Base-by-base conservation (phyloP, 164 flowering plant species). In the Tetracentron sinense region DNA sequence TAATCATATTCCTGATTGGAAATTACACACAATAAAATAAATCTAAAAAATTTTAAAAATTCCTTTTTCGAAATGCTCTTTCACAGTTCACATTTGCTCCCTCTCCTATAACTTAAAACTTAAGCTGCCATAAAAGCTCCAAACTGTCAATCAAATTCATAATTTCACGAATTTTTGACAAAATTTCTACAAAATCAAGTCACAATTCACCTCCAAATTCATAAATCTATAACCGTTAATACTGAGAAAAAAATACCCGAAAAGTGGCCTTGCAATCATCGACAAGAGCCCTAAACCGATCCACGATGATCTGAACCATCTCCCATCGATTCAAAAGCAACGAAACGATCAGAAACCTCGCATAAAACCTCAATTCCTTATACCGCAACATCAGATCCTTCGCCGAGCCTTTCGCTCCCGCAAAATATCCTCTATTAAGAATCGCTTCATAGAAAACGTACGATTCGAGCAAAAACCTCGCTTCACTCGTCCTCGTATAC, bases 371-470 rank as follows among this genome's bases (percentile, higher is more conserved):
- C 76, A 94, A 66, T 62, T 89, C 95, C 87, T 92, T 92, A 64
- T 68, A 88, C 77, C 93, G 65, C 50, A 87, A 80, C 3, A 73
- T 82, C 38, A 84, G 76, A 77, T 87, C 87, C 75, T 72, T 86
- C 58, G 22, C 21, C 21, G 51, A 35, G 38, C 67, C 81, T 59
- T 77, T 74, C 14, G 69, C 46, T 38, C 83, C 88, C 42, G 81
- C 77, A 53, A 93, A 91, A 67, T 94, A 91, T n/a, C 77, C 83
- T 60, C 99, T 71, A 33, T 69, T 75, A 44, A 89, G 72, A 50
- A 94, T 86, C 27, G 99, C 99, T 56, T 89, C 99, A 65, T 94
- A 94, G 69, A 94, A 94, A 1, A 94, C 81, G 56, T 78, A 94
- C 49, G 95, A 71, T 64, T 87, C 99, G 47, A 86, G 74, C 61